A percentile compares a stretch with the other conserved stretches of the same genome.
Conservation (phyloP, 2,329 filamentous ascomycete genomes). For the Pseudogymnoascus sp. region DNA sequence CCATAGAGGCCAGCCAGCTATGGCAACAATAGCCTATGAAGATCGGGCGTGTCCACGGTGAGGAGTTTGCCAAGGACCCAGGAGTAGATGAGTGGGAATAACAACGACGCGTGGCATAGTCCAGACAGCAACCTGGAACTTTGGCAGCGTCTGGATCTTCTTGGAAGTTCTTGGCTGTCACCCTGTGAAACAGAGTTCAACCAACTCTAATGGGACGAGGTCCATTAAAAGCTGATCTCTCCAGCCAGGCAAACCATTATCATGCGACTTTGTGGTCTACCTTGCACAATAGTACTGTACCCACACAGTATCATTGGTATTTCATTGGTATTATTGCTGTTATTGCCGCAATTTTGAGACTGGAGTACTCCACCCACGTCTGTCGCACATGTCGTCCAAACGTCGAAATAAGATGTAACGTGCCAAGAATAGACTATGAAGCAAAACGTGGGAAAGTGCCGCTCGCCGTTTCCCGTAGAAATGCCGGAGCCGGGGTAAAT, state of each 20-base stretch:
- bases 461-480: background rate
- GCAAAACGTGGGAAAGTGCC: background rate
- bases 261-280: background rate
- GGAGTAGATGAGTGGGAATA: background rate
- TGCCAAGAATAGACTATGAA: background rate
- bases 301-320: background rate
- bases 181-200: background rate
- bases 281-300: background rate
- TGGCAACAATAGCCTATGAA: background rate
- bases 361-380: background rate
- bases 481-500: background rate
- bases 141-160: background rate
- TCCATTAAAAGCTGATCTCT: background rate
- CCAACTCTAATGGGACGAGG: background rate
- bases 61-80: background rate
- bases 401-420: background rate
- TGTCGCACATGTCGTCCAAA: background rate
- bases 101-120: background rate
- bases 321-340: background rate
- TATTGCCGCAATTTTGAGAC: background rate
- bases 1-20: background rate
- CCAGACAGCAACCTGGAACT: background rate
- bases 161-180: conserved; percentile 5
- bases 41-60: background rate
- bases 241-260: background rate